Base-by-base conservation (phyloP, 2,329 filamentous ascomycete species). In the Pyrenophora teres region DNA sequence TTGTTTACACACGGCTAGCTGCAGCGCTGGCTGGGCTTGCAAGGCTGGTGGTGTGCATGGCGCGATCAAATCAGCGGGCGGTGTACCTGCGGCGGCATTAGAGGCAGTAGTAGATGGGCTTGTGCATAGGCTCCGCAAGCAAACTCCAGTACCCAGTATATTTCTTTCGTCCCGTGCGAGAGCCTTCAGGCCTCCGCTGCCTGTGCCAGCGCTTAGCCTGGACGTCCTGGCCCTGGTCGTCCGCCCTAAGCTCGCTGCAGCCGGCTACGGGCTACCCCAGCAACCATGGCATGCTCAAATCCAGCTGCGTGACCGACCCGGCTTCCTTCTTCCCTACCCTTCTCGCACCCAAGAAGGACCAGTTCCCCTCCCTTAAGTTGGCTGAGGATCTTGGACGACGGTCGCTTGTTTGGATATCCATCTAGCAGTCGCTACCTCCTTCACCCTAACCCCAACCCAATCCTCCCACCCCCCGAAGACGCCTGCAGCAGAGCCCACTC, bases 331-430 rank as follows among this genome's bases (percentile, higher is more conserved):
- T 63, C 61, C 59, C 61, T 63, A 70, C 61, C 71, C 70, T 74
- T 74, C 72, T 72, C 64, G 67, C 68, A 65, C 68, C 67, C 68
- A 66, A 74, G 69, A 73, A 73, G 70, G 70, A 65, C 44, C 58
- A 53, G 54, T 57, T 56, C 55, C 56, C 63, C 53, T 60, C 54
- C 43, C 54, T 58, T 49, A 58, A 54, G 40, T 52, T 50, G 58
- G 64, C 52, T 56, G 57, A 52, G 53, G 52, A 42, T 50, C 54
- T 52, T 57, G 62, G 63, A 63, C 57, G 57, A 60, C 59, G 62
- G 63, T 65, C 64, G 63, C 57, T 43, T 46, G 41, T 43, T 59
- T 65, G 66, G 57, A 62, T 27, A 46, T 33, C 7, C 19, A n/a
- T 13, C 16, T 27, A 52, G 47, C 65, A 62, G 55, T 59, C 57